These are phyloP conservation scores for Kodamaea sp. DNA, from an alignment of 1,139 yeast species.

Conservation along the genomic window DNA sequence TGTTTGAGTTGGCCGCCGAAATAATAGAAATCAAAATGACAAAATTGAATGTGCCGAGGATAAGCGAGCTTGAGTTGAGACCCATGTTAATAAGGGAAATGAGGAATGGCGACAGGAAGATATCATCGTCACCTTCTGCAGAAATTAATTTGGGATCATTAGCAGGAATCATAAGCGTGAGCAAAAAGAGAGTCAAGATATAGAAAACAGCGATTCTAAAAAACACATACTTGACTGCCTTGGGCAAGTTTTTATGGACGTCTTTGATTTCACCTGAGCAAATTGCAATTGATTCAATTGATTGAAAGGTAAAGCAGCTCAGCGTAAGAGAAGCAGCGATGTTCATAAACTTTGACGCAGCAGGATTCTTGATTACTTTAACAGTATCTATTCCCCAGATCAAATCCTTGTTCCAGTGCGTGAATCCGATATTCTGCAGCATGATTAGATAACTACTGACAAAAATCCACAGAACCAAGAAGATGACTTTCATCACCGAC, in stretches of 20 bases:
- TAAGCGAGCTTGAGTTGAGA: slow-evolving; percentile 8
- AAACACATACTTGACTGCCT: slow-evolving; percentile 17
- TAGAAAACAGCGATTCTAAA: slow-evolving; percentile 19
- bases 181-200: slow-evolving; percentile 16
- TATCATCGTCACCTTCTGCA: slow-evolving; percentile 6
- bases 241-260: slow-evolving; percentile 12
- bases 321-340: slow-evolving; percentile 11
- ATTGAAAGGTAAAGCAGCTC: slow-evolving; percentile 17
- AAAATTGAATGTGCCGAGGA: slow-evolving; percentile 19
- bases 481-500: slow-evolving; percentile 21
- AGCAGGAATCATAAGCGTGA: slow-evolving; percentile 20
- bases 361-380: background rate
- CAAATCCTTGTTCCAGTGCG: slow-evolving; percentile 10
- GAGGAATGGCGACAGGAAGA: slow-evolving; percentile 19
- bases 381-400: slow-evolving; percentile 5
- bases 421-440: slow-evolving; percentile 5
- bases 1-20: slow-evolving; percentile 31
- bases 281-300: slow-evolving; percentile 17
- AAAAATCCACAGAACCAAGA: slow-evolving; percentile 20
- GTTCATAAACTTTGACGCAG: slow-evolving; percentile 1
- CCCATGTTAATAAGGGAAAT: slow-evolving; percentile 16
- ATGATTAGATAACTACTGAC: slow-evolving; percentile 6
- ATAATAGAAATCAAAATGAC: slow-evolving; percentile 23
- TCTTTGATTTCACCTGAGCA: slow-evolving; percentile 15
- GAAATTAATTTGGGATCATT: slow-evolving; percentile 15